Base-by-base conservation (phyloP, 2,329 filamentous ascomycete species). In the Aspergillus pseudonomiae region DNA sequence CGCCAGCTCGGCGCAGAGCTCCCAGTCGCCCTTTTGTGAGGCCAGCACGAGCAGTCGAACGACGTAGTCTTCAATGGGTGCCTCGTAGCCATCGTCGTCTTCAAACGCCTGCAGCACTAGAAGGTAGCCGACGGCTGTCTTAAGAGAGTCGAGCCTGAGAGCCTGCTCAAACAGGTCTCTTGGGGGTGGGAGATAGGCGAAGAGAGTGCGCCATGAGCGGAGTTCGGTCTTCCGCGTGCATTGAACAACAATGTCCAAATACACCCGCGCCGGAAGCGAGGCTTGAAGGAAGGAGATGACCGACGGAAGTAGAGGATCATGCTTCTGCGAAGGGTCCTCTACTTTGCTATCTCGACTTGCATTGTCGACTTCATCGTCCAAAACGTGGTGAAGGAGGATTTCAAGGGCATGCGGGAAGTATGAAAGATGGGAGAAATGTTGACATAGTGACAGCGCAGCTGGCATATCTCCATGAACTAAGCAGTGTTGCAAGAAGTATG, bases 151-250 rank as follows among this genome's bases (percentile, higher is more conserved):
- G 61, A 92, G 88, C 68, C 91, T 88, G 11, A 99, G 81, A 5
- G 93, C 94, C 76, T 97, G 92, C 76, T 99, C 94, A 71, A 99
- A 99, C 0, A 99, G 85, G 69, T 95, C 91, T 71, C 93, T 90
- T 4, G 94, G 92, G 1, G 94, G 92, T 0, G 95, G 95, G 1
- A 99, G 84, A 72, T 97, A 93, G 5, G 89, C 88, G 77, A 99
- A 99, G 1, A 99, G 84, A 0, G 95, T 97, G 64, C 91, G 89
- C 95, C 95, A 99, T 61, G 93, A 96, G 45, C 94, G 89, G 9
- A 97, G 89, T 75, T 99, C 95, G 0, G 95, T 99, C 79, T 99
- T 99, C 60, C 95, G 90, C 1, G 95, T 97, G 79, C 95, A 99
- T 79, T 96, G 95, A 24, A 99, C 91, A 28, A 99, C 90, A 63